phyloP scores from a whole-genome alignment of 2,329 filamentous ascomycete genomes.

The Penicillium sp. region DNA sequence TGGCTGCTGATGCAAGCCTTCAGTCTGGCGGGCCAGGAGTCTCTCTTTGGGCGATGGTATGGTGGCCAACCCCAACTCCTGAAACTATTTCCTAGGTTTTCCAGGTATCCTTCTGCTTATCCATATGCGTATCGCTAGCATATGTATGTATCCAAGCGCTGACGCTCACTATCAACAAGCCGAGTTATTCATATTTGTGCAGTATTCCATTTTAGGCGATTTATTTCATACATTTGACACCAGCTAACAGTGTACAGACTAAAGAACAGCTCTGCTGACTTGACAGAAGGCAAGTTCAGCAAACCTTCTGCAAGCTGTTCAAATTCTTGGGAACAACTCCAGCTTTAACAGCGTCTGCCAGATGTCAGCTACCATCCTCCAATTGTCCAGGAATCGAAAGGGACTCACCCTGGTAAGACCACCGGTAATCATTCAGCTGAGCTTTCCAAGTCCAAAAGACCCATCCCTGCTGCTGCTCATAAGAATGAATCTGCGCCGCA shows the following conservation, averaged over 20 bases:
- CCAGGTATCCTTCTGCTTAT: neutral
- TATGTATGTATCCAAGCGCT: neutral
- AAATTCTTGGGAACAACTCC: constrained; percentile 42
- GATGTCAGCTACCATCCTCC: constrained; percentile 44
- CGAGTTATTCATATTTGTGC: neutral
- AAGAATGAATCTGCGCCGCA: constrained; percentile 55
- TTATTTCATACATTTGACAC: too few relatives aligned
- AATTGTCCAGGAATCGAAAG: constrained; percentile 32
- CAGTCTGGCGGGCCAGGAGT: constrained; percentile 19
- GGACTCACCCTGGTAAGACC: constrained; percentile 29
- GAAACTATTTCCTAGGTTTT: neutral
- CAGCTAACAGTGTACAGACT: neutral
- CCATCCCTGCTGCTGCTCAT: constrained; percentile 57
- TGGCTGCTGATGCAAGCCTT: constrained; percentile 15
- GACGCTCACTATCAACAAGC: neutral
- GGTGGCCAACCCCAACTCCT: constrained; percentile 18
- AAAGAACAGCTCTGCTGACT: neutral
- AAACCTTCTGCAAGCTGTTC: constrained; percentile 12
- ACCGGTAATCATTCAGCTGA: constrained; percentile 40
- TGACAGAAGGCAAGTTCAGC: constrained; percentile 1
- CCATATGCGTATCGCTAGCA: neutral
- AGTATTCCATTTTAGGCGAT: neutral
- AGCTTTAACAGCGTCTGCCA: constrained; percentile 45
- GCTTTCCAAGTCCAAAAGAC: constrained; percentile 61
- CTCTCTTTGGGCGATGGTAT: constrained; percentile 26